Percentiles rank a stretch among this genome's conserved stretches.
Evolutionary conservation across 2,329 filamentous ascomycete species (phyloP).

Genomic region (Aspergillus viridinutans): DNA sequence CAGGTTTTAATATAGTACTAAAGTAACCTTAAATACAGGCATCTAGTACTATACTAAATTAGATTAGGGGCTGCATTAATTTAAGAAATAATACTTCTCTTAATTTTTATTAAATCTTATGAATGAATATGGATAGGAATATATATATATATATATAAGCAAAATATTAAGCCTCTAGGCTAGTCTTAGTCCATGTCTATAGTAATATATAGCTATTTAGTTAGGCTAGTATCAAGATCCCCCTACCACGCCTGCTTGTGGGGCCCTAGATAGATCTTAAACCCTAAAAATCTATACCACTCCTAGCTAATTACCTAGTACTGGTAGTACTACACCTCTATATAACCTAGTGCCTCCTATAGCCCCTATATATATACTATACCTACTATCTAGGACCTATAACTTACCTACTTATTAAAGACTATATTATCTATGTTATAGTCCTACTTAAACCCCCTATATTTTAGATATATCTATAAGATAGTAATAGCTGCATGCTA

Average conservation of each 20-base stretch:
- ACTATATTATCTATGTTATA: not conserved
- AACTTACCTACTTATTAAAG: conserved; percentile 2
- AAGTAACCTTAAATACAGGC: too few relatives aligned
- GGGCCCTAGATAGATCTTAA: not conserved
- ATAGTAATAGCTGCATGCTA: conserved; percentile 3
- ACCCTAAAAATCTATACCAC: conserved; percentile 1
- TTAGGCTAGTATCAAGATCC: too few relatives aligned
- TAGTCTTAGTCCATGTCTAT: too few relatives aligned
- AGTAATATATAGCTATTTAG: too few relatives aligned
- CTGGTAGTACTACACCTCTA: not conserved
- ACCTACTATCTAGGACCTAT: not conserved
- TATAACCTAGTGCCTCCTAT: conserved; percentile 3
- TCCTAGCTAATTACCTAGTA: not conserved
- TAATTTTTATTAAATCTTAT: too few relatives aligned
- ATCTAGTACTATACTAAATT: too few relatives aligned
- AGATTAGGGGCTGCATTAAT: too few relatives aligned
- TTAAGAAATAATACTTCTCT: too few relatives aligned
- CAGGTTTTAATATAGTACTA: too few relatives aligned
- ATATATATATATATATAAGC: too few relatives aligned
- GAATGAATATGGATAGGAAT: too few relatives aligned
- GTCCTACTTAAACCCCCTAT: conserved; percentile 2
- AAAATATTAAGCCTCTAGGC: too few relatives aligned
- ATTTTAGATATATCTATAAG: conserved; percentile 1
- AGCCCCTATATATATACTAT: conserved; percentile 1
- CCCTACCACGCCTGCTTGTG: not conserved